Percentiles rank a stretch among this genome's conserved stretches.
Conservation (phyloP, 352 stramenopile species). For the Globisporangium megalacanthum region DNA sequence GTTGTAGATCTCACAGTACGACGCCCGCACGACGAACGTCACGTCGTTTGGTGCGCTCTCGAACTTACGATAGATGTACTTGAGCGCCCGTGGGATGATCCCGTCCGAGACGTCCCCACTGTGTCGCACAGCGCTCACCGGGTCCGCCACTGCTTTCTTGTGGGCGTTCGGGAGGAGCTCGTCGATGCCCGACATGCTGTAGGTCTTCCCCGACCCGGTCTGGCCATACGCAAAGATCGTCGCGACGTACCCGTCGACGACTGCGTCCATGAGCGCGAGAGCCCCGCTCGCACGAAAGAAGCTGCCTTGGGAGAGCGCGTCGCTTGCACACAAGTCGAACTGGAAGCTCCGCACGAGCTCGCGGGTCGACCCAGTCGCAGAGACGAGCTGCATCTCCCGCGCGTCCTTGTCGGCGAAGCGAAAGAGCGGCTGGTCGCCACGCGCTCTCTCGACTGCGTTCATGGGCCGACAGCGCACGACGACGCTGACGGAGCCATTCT, state of each 20-base stretch:
- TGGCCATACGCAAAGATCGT: constrained; percentile 70
- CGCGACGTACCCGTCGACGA: constrained; percentile 62
- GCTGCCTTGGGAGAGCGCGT: constrained; percentile 46
- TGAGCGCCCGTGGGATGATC: constrained; percentile 67
- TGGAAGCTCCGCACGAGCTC: constrained; percentile 75
- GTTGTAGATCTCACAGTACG: constrained; percentile 85
- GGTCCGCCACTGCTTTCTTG: constrained; percentile 11
- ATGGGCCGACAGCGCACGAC: constrained; percentile 61
- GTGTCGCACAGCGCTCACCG: background rate
- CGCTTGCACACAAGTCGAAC: constrained; percentile 67
- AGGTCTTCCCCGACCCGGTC: constrained; percentile 65
- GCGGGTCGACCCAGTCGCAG: constrained; percentile 23
- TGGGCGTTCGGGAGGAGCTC: constrained; percentile 39
- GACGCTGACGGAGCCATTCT: constrained; percentile 38
- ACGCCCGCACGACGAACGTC: constrained; percentile 62
- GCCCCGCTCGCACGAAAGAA: constrained; percentile 67
- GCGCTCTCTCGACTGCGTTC: constrained; percentile 38
- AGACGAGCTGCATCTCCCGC: constrained; percentile 54
- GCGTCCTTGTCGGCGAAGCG: constrained; percentile 44
- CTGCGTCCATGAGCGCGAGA: constrained; percentile 54
- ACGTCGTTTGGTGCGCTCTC: constrained; percentile 35
- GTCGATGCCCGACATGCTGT: constrained; percentile 76
- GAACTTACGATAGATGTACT: constrained; percentile 55
- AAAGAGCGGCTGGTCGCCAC: constrained; percentile 47
- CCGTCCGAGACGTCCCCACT: constrained; percentile 47